Percentiles rank a stretch among this genome's conserved stretches.
phyloP scores from a whole-genome alignment of 1,284 basidiomycete genomes.

The Malassezia slooffiae region DNA sequence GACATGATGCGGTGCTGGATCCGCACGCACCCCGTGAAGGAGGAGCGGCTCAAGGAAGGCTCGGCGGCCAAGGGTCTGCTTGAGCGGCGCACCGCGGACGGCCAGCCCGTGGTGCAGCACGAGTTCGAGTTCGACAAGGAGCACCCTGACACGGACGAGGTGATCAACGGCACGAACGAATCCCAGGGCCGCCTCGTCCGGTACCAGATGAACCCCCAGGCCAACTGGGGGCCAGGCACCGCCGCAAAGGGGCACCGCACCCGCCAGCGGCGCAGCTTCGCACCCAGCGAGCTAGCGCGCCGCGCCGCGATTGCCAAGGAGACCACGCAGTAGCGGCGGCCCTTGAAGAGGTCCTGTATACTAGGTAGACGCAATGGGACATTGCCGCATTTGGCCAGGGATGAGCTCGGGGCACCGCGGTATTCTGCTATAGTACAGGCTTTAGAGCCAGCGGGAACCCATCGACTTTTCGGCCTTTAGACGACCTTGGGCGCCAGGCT shows the following conservation, averaged over 20 bases:
- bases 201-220: slow-evolving; percentile 81
- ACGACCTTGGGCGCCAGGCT: slow-evolving; percentile 79
- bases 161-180: slow-evolving; percentile 3
- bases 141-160: slow-evolving; percentile 15
- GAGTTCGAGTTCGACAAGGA: slow-evolving; percentile 20
- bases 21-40: slow-evolving; percentile 61
- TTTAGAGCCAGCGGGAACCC: too few species aligned
- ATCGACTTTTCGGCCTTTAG: too few species aligned
- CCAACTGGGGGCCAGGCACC: slow-evolving; percentile 74
- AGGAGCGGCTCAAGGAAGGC: slow-evolving; percentile 53
- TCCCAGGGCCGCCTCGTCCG: slow-evolving; percentile 47
- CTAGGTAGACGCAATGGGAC: too few species aligned
- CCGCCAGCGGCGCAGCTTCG: slow-evolving; percentile 10
- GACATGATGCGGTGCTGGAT: slow-evolving; percentile 77
- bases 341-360: too few species aligned
- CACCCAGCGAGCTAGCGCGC: slow-evolving; percentile 8
- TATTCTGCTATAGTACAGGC: too few species aligned
- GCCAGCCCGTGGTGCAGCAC: slow-evolving; percentile 23
- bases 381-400: too few species aligned
- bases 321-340: too few species aligned
- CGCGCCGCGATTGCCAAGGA: too few species aligned
- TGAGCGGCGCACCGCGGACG: slow-evolving; percentile 49
- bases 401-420: too few species aligned
- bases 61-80: slow-evolving; percentile 61
- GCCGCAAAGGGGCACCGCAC: slow-evolving; percentile 34